Base-by-base conservation (phyloP, 495 filamentous ascomycete genomes). In the Letharia lupina region DNA sequence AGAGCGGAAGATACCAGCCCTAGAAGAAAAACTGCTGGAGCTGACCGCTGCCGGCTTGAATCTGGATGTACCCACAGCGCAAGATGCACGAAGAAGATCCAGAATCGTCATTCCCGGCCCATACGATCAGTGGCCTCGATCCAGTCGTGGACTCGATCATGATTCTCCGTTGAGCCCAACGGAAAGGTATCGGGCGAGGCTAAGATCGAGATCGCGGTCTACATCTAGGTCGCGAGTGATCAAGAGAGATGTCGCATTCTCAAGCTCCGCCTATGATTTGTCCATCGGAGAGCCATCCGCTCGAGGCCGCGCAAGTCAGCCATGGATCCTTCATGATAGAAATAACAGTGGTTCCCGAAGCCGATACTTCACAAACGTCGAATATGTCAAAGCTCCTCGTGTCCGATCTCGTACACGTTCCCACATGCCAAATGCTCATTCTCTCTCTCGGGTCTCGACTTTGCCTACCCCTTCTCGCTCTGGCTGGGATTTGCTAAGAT, bases 401-500 rank as follows among this genome's bases (percentile, higher is more conserved):
- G 12, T 31, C 6, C 20, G 35, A 18, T 39, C 47, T 23, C 62
- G 35, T 18, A 47, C n/a, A 42, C 62, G 54, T 11, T 63, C 62
- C 18, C 54, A 63, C 33, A 37, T 50, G 23, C 40, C 31, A 54
- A 42, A 23, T 3, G 47, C 35, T 16, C 62, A 47, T 8, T 63
- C 62, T 23, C 48, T 23, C 18, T 50, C 54, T 13, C 56, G n/a
- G 33, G 31, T 42, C n/a, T n/a, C 62, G 12, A 35, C 62, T 13
- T 16, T n/a, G 12, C 4, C 47, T 56, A 35, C 18, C 13, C 62
- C 15, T 6, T 42, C 62, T 15, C 23, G 15, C 40, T 63, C 62
- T 28, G 47, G 48, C 48, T 63, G 62, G 62, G 62, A 63, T 28
- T 40, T 28, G 28, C 20, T 63, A 20, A 63, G 62, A 40, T 63